Conservation (phyloP, 164 flowering plant genomes). For the Annona squamosa region DNA sequence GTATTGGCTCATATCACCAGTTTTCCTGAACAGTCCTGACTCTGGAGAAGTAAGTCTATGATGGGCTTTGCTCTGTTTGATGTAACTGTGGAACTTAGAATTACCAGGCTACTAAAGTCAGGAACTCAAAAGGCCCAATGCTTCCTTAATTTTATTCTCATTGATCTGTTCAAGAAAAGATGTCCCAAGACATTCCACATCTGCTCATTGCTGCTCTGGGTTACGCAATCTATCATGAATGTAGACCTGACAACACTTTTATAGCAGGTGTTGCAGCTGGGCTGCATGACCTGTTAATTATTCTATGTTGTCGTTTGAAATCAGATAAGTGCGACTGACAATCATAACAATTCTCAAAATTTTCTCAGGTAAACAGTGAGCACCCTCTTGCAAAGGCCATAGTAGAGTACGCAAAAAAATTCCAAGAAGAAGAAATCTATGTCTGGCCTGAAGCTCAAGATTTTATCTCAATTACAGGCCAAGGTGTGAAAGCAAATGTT, state of each 20-base stretch:
- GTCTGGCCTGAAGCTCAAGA: conserved; percentile 52
- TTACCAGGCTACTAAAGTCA: not conserved
- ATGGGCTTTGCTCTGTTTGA: not conserved
- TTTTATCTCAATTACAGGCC: conserved; percentile 59
- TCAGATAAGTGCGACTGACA: no score
- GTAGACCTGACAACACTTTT: not conserved
- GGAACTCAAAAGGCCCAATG: no score
- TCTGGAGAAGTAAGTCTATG: not conserved
- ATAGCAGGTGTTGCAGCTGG: not conserved
- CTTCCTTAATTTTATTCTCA: no score
- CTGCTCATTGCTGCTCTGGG: not conserved
- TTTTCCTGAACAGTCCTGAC: not conserved
- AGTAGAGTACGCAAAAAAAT: conserved; percentile 67
- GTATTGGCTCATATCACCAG: not conserved
- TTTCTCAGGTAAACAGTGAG: conserved; percentile 66
- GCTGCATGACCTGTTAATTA: not conserved
- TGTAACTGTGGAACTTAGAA: not conserved
- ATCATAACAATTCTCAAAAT: not conserved
- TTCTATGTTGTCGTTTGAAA: not conserved
- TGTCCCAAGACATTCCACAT: not conserved
- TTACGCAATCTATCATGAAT: not conserved
- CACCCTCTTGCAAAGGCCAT: conserved; percentile 89
- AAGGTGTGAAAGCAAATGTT: conserved; percentile 70
- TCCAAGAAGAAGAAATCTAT: conserved; percentile 38
- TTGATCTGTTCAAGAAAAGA: no score